Evolutionary conservation across 805 yeast species (phyloP), one percentile per base, ranked within the genome.

Genomic region (Candida piceae): DNA sequence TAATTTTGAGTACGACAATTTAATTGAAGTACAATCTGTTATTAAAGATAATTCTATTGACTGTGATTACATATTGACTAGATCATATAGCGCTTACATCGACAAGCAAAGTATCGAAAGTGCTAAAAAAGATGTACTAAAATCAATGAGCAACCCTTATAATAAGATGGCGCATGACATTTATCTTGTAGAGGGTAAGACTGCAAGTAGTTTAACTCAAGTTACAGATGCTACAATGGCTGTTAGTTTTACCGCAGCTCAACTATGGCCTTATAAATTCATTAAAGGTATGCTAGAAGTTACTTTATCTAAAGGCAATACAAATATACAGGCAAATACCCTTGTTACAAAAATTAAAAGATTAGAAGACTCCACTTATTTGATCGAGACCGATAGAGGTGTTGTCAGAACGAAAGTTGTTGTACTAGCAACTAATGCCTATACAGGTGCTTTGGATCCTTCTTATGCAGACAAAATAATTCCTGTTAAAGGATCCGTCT

Each of bases 221-320:
- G 53, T 50, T 26, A 55, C 45, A 12, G 41, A 46, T 7, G 51
- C 62, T 19, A 41, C 49, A 10, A 58, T 64, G 12, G 60, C 64
- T 16, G 36, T 67, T 20, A 52, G 60, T 1, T 60, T 57, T 38
- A 66, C 71, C 4, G 72, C 73, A 4, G 67, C 69, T 6, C 62
- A 66, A 4, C 49, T 70, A 34, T 69, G 72, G 62, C 72, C 75
- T 3, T 66, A 70, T 48, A 64, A 63, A 42, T 48, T 71, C 3
- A 56, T 67, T 31, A 49, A 55, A 4, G 49, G 54, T 2, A 34
- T 70, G 2, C 44, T 69, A 33, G 55, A 57, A 41, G 46, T 44
- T 16, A 44, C 56, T 18, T 47, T 69, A 70, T 69, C n/a, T 8
- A 29, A 29, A 17, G 19, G 18, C n/a, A 17, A 16, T 11, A 45